Percentiles rank a stretch among this genome's conserved stretches.
Evolutionary conservation across 176 grass and related monocot species (phyloP).

Genomic region (Carex scoparia): DNA sequence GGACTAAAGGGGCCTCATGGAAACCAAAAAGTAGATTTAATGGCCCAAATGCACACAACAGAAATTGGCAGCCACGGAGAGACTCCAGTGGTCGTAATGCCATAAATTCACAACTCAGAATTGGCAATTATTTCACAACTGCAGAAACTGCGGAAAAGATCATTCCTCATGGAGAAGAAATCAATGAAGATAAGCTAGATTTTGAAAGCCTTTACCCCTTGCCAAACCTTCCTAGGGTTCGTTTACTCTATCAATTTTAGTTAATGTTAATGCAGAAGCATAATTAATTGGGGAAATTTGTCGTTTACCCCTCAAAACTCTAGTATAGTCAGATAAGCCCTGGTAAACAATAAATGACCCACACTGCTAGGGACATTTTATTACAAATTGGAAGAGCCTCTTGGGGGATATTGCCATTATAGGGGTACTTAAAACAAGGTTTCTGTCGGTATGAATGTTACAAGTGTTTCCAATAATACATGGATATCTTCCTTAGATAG

Average conservation of each 20-base stretch:
- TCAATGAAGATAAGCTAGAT: conserved; percentile 9
- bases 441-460: neutral
- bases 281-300: conserved; percentile 2
- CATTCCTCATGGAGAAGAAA: neutral
- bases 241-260: neutral
- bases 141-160: neutral
- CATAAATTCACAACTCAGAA: neutral
- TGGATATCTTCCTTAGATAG: neutral
- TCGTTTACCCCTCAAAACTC: neutral
- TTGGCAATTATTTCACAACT: neutral
- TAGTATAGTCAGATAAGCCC: neutral
- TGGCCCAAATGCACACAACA: neutral
- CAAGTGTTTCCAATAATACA: neutral
- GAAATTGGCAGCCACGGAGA: neutral
- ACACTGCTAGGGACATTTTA: neutral
- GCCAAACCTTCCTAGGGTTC: conserved; percentile 17
- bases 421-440: neutral
- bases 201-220: conserved; percentile 18
- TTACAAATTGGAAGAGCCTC: neutral
- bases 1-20: neutral
- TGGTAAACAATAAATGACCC: neutral
- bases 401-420: neutral
- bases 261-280: neutral
- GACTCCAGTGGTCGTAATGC: neutral
- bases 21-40: conserved; percentile 1